A percentile compares a stretch with the other conserved stretches of the same genome.
Evolutionary conservation across 208 protist species (phyloP).

Genomic region (Acanthamoeba triangularis): DNA sequence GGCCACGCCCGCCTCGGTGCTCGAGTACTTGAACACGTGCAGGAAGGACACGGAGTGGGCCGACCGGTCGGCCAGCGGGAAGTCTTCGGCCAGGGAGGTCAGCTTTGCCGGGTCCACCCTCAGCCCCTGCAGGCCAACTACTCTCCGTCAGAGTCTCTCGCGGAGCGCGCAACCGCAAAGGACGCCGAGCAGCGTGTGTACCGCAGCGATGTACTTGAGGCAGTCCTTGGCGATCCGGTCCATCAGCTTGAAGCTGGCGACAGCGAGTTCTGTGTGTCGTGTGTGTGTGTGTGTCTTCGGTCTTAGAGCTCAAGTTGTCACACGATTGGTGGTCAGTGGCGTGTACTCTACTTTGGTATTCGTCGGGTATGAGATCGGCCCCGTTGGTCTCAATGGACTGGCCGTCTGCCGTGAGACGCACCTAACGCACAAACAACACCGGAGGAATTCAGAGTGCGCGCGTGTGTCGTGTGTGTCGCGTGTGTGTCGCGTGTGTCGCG

Average conservation of each 20-base stretch:
- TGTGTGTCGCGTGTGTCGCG: neutral
- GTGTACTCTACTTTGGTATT: neutral
- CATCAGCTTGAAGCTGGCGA: neutral
- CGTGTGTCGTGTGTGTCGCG: neutral
- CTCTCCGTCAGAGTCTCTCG: too few species aligned
- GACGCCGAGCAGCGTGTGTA: neutral
- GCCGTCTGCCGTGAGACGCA: neutral
- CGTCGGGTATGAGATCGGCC: neutral
- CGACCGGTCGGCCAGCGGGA: neutral
- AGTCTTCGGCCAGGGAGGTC: neutral
- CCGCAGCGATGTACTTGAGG: neutral
- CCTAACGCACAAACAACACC: neutral
- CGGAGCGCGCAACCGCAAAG: neutral
- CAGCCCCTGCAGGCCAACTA: neutral
- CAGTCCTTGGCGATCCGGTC: neutral
- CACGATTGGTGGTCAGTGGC: neutral
- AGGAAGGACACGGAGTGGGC: neutral
- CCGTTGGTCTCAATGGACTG: neutral
- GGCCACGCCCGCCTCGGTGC: neutral
- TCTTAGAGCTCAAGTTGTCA: neutral
- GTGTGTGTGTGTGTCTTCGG: neutral
- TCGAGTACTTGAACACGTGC: slow-evolving; percentile 21
- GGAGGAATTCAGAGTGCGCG: neutral
- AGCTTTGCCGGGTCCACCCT: neutral
- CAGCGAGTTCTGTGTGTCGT: neutral